Percentiles rank a stretch among this genome's conserved stretches.
These are phyloP conservation scores for Metschnikowia aberdeeniae DNA, from an alignment of 805 yeast genomes.

Conservation along the genomic window DNA sequence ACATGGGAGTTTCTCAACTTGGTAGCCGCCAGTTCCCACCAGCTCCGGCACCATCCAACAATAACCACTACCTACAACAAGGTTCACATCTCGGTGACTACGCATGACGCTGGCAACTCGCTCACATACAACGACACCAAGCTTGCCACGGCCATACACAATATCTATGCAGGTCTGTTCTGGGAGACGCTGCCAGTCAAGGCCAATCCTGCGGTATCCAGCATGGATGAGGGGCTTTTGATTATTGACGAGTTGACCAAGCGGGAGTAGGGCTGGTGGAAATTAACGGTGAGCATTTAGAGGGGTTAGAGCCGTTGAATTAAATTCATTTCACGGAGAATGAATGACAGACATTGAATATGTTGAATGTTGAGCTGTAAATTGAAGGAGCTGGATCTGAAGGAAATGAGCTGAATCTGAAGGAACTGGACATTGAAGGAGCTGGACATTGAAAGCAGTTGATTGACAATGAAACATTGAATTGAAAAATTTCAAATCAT, in stretches of 20 bases:
- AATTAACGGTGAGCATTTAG: too few species aligned
- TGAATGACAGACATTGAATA: too few species aligned
- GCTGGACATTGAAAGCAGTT: too few species aligned
- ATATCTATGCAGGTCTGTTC: constrained; percentile 7
- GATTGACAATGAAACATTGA: too few species aligned
- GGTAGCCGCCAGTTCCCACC: constrained; percentile 54
- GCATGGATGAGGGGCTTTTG: constrained; percentile 11
- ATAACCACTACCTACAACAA: constrained; percentile 59
- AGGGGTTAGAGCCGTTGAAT: too few species aligned
- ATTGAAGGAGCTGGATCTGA: too few species aligned
- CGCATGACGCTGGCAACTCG: constrained; percentile 57
- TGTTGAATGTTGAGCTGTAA: too few species aligned
- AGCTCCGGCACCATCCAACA: constrained; percentile 67
- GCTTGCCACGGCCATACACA: constrained; percentile 44
- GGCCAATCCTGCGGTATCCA: neutral
- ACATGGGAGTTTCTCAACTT: constrained; percentile 66
- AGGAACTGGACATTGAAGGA: too few species aligned
- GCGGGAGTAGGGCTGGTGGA: constrained; percentile 1
- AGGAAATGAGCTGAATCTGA: too few species aligned
- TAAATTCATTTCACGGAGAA: too few species aligned
- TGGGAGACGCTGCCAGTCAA: constrained; percentile 5
- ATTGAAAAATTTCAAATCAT: too few species aligned
- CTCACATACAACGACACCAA: constrained; percentile 54
- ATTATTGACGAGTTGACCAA: constrained; percentile 16
- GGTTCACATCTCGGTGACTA: constrained; percentile 51